Percentiles rank a stretch among this genome's conserved stretches.
phyloP scores from a whole-genome alignment of 148 eudicot species.

The Oxyria digyna region DNA sequence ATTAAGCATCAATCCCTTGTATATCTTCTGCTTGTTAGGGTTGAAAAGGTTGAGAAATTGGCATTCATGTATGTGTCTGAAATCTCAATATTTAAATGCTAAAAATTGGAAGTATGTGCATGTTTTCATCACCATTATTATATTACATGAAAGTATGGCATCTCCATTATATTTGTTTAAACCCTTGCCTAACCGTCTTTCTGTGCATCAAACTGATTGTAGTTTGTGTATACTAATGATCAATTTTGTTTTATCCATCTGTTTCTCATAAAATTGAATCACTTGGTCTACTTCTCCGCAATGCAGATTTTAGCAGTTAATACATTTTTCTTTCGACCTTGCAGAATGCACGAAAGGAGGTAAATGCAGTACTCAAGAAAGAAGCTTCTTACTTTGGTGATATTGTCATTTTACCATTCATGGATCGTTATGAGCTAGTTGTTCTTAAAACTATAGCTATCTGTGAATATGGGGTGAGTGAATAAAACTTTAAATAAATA shows the following conservation, averaged over 20 bases:
- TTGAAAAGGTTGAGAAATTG: neutral
- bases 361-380: slow-evolving; percentile 72
- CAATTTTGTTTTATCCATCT: neutral
- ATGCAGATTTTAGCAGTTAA: slow-evolving; percentile 29
- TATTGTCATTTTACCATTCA: slow-evolving; percentile 75
- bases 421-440: slow-evolving; percentile 94
- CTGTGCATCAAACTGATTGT: neutral
- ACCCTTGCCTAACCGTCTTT: neutral
- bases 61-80: neutral
- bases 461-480: slow-evolving; percentile 85
- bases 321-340: slow-evolving; percentile 1
- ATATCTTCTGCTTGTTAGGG: neutral
- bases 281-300: slow-evolving; percentile 22
- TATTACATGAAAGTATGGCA: neutral
- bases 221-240: neutral
- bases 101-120: neutral
- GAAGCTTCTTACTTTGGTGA: slow-evolving; percentile 97
- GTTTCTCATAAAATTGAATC: neutral
- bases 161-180: neutral
- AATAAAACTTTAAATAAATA: neutral
- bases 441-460: slow-evolving; percentile 94
- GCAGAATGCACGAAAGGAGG: slow-evolving; percentile 87
- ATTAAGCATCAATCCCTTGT: neutral
- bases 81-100: neutral
- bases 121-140: neutral